phyloP scores from a whole-genome alignment of 1,139 yeast species.

The Taphrina confusa region DNA sequence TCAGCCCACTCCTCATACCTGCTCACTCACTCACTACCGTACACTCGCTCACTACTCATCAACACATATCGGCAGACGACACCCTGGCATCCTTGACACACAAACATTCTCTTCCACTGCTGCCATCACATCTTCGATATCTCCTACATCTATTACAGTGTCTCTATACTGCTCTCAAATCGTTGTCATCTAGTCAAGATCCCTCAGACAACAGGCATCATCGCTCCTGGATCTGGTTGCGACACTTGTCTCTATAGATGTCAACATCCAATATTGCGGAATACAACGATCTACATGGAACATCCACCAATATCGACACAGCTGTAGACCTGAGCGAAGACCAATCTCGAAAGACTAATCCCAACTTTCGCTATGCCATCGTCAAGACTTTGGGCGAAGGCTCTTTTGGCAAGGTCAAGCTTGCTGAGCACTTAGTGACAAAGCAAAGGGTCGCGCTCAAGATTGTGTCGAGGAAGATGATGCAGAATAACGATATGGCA shows the following conservation, averaged over 20 bases:
- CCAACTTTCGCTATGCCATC: conserved; percentile 74
- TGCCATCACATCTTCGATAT: too few species aligned
- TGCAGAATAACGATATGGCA: conserved; percentile 96
- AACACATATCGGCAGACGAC: too few species aligned
- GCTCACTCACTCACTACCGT: too few species aligned
- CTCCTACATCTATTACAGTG: too few species aligned
- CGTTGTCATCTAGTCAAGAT: too few species aligned
- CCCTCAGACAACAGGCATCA: too few species aligned
- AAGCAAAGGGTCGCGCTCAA: conserved; percentile 93
- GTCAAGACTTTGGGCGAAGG: conserved; percentile 96
- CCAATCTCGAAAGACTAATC: conserved; percentile 13
- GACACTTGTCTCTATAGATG: background rate
- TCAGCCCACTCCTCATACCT: too few species aligned
- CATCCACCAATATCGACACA: conserved; percentile 27
- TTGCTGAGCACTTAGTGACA: conserved; percentile 85
- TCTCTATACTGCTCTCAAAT: too few species aligned
- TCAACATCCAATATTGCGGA: background rate
- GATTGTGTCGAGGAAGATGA: conserved; percentile 87
- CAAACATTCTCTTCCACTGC: too few species aligned
- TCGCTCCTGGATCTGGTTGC: background rate
- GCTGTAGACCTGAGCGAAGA: conserved; percentile 33
- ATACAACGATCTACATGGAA: conserved; percentile 26
- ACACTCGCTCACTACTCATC: too few species aligned
- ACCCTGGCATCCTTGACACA: too few species aligned
- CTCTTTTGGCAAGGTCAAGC: conserved; percentile 93